phyloP scores from a whole-genome alignment of 805 yeast species.

The Kodamaea fukazawae region DNA sequence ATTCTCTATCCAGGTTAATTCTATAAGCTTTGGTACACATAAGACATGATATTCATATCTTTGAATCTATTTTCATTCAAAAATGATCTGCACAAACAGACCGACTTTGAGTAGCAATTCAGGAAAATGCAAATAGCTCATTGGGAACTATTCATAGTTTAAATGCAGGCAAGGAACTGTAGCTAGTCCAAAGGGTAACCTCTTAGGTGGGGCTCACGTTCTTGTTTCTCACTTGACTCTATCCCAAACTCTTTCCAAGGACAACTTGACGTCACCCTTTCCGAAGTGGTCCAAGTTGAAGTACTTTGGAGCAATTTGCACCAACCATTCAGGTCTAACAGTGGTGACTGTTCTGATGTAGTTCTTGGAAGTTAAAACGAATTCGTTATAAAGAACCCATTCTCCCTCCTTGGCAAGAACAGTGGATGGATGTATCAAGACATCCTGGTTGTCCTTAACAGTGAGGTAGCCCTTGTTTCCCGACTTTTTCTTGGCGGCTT shows the following conservation, averaged over 20 bases:
- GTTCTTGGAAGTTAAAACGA: conserved; percentile 89
- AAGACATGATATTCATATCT: too few relatives aligned
- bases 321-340: conserved; percentile 88
- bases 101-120: too few relatives aligned
- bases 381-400: conserved; percentile 93
- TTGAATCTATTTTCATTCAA: too few relatives aligned
- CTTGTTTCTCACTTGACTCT: conserved; percentile 4
- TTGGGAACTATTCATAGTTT: too few relatives aligned
- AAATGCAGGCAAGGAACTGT: too few relatives aligned
- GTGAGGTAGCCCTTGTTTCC: conserved; percentile 79
- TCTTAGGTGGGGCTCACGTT: too few relatives aligned
- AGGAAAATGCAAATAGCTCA: too few relatives aligned
- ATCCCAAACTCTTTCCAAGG: conserved; percentile 52
- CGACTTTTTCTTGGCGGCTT: conserved; percentile 90
- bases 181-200: too few relatives aligned
- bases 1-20: too few relatives aligned
- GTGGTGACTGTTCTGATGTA: conserved; percentile 92
- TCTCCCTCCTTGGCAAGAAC: conserved; percentile 85
- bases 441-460: conserved; percentile 94
- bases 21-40: too few relatives aligned
- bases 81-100: too few relatives aligned
- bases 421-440: conserved; percentile 88
- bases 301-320: conserved; percentile 75
- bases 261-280: conserved; percentile 69
- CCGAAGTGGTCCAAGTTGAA: conserved; percentile 61